Evolutionary conservation across 2,329 filamentous ascomycete genomes (phyloP).

Genomic region (Diaporthe eres): DNA sequence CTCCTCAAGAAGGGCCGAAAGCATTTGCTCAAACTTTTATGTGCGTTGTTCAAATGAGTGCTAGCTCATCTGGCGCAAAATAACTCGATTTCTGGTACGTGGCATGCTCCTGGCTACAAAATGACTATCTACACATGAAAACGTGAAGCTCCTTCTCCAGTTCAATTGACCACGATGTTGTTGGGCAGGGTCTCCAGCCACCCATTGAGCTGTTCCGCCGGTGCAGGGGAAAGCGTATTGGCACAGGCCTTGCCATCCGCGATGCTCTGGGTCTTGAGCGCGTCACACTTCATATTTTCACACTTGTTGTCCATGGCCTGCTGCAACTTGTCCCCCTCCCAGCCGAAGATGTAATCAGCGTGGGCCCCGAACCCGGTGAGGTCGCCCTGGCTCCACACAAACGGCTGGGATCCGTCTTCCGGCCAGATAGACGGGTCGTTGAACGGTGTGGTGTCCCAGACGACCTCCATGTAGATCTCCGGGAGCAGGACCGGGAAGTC

Average conservation of each 20-base stretch:
- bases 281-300: constrained; percentile 43
- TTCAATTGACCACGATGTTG: constrained; percentile 11
- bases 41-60: too few relatives aligned
- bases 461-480: constrained; percentile 52
- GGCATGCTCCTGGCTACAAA: background rate
- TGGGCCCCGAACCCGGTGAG: constrained; percentile 52
- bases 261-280: constrained; percentile 43
- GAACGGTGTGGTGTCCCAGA: constrained; percentile 52
- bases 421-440: constrained; percentile 49
- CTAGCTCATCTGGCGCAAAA: too few relatives aligned
- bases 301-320: constrained; percentile 46
- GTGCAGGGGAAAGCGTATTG: constrained; percentile 10
- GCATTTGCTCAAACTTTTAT: too few relatives aligned
- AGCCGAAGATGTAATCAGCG: constrained; percentile 57
- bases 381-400: constrained; percentile 50
- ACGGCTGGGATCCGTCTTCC: constrained; percentile 52
- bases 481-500: constrained; percentile 53
- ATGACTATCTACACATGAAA: background rate
- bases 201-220: constrained; percentile 9
- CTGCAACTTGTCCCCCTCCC: constrained; percentile 51
- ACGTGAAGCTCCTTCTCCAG: rapidly evolving
- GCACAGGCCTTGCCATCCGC: constrained; percentile 42
- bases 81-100: too few relatives aligned
- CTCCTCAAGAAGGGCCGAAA: too few relatives aligned
- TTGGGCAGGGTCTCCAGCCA: constrained; percentile 23